Evolutionary conservation across 2,329 filamentous ascomycete species (phyloP), one percentile per base, ranked within the genome.

Genomic region (Fusarium hainanense): DNA sequence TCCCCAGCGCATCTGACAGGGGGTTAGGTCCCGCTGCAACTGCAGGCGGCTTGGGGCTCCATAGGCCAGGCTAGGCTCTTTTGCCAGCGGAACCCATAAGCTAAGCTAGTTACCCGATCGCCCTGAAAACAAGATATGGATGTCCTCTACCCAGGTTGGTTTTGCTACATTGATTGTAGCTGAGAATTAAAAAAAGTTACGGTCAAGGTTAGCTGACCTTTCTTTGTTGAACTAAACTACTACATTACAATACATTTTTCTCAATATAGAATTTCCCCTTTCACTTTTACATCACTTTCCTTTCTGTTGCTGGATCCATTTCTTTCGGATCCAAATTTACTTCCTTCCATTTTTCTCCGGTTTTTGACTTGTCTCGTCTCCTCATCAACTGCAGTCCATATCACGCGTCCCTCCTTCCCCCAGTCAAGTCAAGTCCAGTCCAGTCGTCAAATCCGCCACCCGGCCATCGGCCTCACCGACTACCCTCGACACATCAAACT

Each of bases 1-100:
- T 74, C 73, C 74, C 75, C 74, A 70, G 75, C 67, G 61, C 44
- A 58, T 23, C 56, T 30, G 59, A 46, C 57, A 41, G 48, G 49
- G 49, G 34, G 25, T 16, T 42, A 20, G 37, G 21, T 52, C 34
- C 49, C 37, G 49, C 49, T 52, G 34, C 49, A 41, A n/a, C 18
- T 37, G 34, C 34, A 37, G 34, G 34, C 34, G 34, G 34, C 34
- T 37, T 37, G 34, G 34, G 23, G 49, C 49, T 52, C 34, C 34
- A 37, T 52, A 37, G 48, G 48, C 30, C 25, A 30, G 25, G n/a
- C 46, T 48, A 48, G 46, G 34, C 34, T 37, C 34, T 37, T 37
- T 37, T 37, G 49, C 49, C 56, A 60, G 28, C 34, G 23, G 34
- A n/a, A 37, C 34, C 34, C 34, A 37, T n/a, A 37, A 37, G 42